Percentiles rank a stretch among this genome's conserved stretches.
Evolutionary conservation across 75 land plant species (phyloP).

Genomic region (Picea sitchensis): DNA sequence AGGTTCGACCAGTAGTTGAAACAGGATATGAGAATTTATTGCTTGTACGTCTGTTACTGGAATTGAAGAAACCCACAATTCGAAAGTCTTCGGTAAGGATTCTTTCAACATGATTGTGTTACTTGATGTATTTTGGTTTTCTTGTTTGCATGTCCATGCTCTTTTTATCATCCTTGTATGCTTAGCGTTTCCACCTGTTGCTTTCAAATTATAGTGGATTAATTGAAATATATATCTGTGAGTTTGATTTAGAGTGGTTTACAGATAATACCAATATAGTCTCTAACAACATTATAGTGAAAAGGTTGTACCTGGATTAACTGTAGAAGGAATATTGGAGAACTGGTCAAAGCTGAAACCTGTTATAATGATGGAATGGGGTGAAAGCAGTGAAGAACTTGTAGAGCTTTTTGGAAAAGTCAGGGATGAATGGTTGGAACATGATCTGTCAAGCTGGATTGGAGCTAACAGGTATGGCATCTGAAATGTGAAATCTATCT

Average conservation of each 20-base stretch:
- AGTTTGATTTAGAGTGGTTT: no score
- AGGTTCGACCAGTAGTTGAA: constrained; percentile 98
- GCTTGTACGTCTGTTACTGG: constrained; percentile 90
- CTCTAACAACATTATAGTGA: neutral
- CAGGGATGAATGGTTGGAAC: constrained; percentile 92
- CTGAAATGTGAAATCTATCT: no score
- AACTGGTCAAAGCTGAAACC: constrained; percentile 79
- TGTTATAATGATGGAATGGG: constrained; percentile 86
- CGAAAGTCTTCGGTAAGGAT: constrained; percentile 53
- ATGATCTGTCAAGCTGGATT: constrained; percentile 84
- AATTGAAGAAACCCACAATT: constrained; percentile 49
- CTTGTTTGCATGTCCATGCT: no score
- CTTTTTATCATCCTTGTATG: no score
- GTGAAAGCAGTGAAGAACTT: constrained; percentile 58
- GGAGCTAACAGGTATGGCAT: constrained; percentile 17
- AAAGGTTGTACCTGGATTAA: no score
- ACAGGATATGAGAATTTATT: constrained; percentile 96
- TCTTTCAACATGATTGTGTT: no score
- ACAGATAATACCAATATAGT: neutral
- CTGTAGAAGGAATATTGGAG: constrained; percentile 69
- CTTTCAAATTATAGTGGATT: no score
- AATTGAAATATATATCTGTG: no score
- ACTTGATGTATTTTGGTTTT: no score
- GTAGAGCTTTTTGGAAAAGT: constrained; percentile 87
- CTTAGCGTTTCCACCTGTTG: no score